Evolutionary conservation across 2,329 filamentous ascomycete species (phyloP), one percentile per base, ranked within the genome.

Genomic region (Leptosphaerulina australis): DNA sequence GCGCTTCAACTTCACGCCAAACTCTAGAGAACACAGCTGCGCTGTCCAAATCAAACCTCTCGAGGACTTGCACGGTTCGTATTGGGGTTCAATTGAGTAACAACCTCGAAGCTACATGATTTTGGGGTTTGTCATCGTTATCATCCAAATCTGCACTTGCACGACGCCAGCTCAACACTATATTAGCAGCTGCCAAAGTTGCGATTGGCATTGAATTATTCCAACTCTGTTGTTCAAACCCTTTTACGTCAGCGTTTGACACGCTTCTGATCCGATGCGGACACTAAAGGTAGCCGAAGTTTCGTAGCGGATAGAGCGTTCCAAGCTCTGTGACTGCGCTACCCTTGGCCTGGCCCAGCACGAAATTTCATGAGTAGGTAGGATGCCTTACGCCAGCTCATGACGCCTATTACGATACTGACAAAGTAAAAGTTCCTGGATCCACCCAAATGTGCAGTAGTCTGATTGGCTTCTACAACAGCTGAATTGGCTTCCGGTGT

Each of bases 271-370:
- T 18, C 33, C 20, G 10, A 40, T 12, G 41, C 26, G 41, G 36
- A 45, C 36, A 18, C 41, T 45, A 51, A 45, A 36, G 40, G 31
- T 31, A 29, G 37, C 36, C 41, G 41, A 51, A 45, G 24, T 41
- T 36, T 14, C 24, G 20, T 11, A 17, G 20, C 29, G 18, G 15
- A 20, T 36, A n/a, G 7, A 30, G n/a, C 14, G 25, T 24, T n/a
- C 36, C 36, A 37, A 22, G 43, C 36, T 37, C 37, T 31, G 26
- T 43, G 15, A 30, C n/a, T 17, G 22, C 37, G 41, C 41, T 41
- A 50, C 29, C 36, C 10, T 17, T 9, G 25, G n/a, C 41, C 39
- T 21, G 18, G 17, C 14, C 20, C 11, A 36, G 31, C 25, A 20
- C 36, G 36, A 38, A 12, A 33, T 25, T 22, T 37, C 17, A 22